Base-by-base conservation (phyloP, 2,329 filamentous ascomycete species). In the Colletotrichum paranaense region DNA sequence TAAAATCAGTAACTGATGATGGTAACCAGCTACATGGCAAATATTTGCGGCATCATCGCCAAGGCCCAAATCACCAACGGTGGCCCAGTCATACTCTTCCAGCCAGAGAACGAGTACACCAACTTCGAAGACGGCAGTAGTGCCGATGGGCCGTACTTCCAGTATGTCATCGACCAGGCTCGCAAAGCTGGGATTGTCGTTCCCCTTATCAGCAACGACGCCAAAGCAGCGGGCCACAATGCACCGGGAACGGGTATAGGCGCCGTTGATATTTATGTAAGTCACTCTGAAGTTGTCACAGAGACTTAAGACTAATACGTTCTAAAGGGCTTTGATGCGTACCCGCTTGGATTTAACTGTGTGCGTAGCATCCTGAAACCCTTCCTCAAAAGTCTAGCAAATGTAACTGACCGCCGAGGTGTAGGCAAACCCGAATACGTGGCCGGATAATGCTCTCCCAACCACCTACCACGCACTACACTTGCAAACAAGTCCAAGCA, bases 41-140 rank as follows among this genome's bases (percentile, higher is more conserved):
- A 90, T 9, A 55, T 74, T 24, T 74, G 72, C 52, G 30, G 30
- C 14, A 90, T 92, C 9, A 92, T 97, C 76, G 92, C 94, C 4
- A 89, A 91, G 67, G 91, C 90, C 0, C 94, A 97, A 77, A 95
- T 97, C 78, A 96, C 93, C 1, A 94, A 95, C 65, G 94, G 93
- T 0, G 94, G 94, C 0, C 94, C 94, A 0, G 88, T 97, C 8
- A 94, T 97, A 73, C 83, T 96, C 1, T 88, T 93, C 55, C 94
- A 97, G 80, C 92, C 93, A 0, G 94, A 97, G 80, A 97, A 97
- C 75, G 94, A 97, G 80, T 95, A 96, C 78, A 91, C 88, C 81
- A 80, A 82, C 0, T 94, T 92, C 75, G 46, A 30, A 7, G 11
- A 38, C 11, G 60, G 60, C 2, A 56, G 46, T 3, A 46, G n/a